phyloP scores from a whole-genome alignment of 768 basidiomycete species.

The Gymnopilus junonius region DNA sequence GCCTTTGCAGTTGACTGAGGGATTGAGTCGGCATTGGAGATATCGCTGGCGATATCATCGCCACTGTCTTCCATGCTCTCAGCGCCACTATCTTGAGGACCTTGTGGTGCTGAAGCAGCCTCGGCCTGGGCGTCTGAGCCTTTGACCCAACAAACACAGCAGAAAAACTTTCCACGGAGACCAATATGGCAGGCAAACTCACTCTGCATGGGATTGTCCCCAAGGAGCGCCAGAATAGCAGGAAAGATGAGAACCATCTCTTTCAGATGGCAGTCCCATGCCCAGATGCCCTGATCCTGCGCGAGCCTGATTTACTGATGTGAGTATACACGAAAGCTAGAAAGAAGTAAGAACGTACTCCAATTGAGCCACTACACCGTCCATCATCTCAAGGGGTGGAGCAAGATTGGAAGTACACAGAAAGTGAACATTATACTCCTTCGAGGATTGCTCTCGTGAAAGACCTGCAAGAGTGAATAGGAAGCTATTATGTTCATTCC shows the following conservation, averaged over 20 bases:
- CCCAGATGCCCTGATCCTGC: slow-evolving; percentile 38
- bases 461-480: slow-evolving; percentile 42
- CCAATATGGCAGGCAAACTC: slow-evolving; percentile 51
- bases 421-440: slow-evolving; percentile 45
- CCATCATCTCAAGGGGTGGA: slow-evolving; percentile 47
- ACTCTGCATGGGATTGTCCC: slow-evolving; percentile 53
- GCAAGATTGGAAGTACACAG: slow-evolving; percentile 45
- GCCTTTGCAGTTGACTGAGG: background rate
- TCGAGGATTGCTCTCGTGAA: slow-evolving; percentile 28
- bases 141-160: slow-evolving; percentile 41
- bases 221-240: slow-evolving; percentile 35
- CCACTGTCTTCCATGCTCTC: background rate
- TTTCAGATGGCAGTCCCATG: slow-evolving; percentile 35
- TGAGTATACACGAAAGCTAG: background rate
- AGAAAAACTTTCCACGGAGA: slow-evolving; percentile 40
- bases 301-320: slow-evolving; percentile 20
- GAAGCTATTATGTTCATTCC: slow-evolving; percentile 49
- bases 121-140: slow-evolving; percentile 16
- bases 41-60: background rate
- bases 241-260: slow-evolving; percentile 36
- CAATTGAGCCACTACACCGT: slow-evolving; percentile 36
- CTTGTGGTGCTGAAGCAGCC: background rate
- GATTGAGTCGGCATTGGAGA: background rate
- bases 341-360: slow-evolving; percentile 29
- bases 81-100: background rate